Evolutionary conservation across 495 filamentous ascomycete species (phyloP), one percentile per base, ranked within the genome.

Genomic region (Penicillium steckii): DNA sequence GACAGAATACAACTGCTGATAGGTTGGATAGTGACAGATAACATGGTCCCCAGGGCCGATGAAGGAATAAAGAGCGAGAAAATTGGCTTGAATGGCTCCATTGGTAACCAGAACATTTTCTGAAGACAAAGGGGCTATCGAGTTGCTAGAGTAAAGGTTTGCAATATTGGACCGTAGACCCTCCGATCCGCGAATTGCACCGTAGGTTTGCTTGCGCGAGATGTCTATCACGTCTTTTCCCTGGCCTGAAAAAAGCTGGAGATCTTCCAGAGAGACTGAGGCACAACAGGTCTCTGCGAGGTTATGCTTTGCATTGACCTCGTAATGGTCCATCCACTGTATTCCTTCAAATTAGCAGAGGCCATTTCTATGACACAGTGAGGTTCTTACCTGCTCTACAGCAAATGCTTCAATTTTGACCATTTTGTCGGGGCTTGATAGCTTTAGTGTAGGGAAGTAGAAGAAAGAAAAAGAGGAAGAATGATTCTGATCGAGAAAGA

Each of bases 271-370:
- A 0, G 91, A 95, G 18, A 95, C 78, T 3, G 89, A 90, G 4
- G 87, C 84, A 40, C 81, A 85, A 68, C 91, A 96, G 0, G 91
- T 93, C 67, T 96, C 91, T 46, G 89, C 89, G 41, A 95, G 80
- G 65, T 95, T 94, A 60, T 90, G 79, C 18, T 85, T 85, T 8
- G 83, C 84, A 8, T 78, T 83, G n/a, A 66, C 82, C 59, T 96
- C 89, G 66, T 91, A 84, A 24, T 76, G 68, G 75, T 93, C 87
- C 90, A 96, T 95, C 90, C 91, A 96, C 83, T 95, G 15, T 1
- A 41, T 1, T n/a, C n/a, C n/a, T n/a, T n/a, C n/a, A 10, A 8
- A 17, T 51, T 24, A 47, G 26, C 25, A n/a, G 38, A 19, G 32
- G 47, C n/a, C 17, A 35, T 17, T 46, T 27, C 24, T 32, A 29